Conservation (phyloP, 1,284 basidiomycete species). For the Anthracocystis walkeri region DNA sequence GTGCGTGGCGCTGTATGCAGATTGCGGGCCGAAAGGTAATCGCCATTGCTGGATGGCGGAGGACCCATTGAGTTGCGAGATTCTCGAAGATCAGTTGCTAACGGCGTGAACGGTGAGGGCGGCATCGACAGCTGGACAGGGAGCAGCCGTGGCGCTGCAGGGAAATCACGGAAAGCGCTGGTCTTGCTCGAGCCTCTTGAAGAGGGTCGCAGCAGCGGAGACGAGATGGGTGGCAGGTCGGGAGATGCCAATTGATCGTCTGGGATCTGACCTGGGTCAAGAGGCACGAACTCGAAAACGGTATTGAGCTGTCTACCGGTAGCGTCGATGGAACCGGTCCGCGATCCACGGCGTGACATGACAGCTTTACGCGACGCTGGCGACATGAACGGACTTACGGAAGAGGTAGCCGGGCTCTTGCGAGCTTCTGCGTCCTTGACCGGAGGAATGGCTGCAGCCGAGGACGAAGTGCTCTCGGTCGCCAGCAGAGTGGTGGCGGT, state of each 20-base stretch:
- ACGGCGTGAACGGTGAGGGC: conserved; percentile 49
- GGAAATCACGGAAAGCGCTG: conserved; percentile 37
- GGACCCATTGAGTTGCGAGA: conserved; percentile 14
- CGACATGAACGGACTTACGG: conserved; percentile 32
- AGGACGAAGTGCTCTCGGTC: background rate
- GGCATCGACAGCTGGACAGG: conserved; percentile 52
- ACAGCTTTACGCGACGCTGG: conserved; percentile 19
- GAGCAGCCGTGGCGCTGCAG: conserved; percentile 50
- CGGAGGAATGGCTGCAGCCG: conserved; percentile 1
- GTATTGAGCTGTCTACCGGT: conserved; percentile 45
- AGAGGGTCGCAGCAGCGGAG: conserved; percentile 35
- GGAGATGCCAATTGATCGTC: conserved; percentile 44
- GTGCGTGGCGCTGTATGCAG: conserved; percentile 45
- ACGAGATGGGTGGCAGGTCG: conserved; percentile 41
- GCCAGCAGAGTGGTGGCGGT: conserved; percentile 9
- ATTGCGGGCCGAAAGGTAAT: conserved; percentile 39
- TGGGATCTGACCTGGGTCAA: conserved; percentile 41
- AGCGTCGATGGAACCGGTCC: conserved; percentile 30
- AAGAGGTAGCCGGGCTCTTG: conserved; percentile 24
- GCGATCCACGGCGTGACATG: conserved; percentile 37
- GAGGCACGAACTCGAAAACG: conserved; percentile 37
- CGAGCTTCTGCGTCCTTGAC: conserved; percentile 15
- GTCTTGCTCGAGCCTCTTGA: conserved; percentile 22
- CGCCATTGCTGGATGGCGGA: conserved; percentile 13
- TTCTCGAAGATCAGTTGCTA: conserved; percentile 32